Base-by-base conservation (phyloP, 2,329 filamentous ascomycete species). In the Verruconis gallopava region DNA sequence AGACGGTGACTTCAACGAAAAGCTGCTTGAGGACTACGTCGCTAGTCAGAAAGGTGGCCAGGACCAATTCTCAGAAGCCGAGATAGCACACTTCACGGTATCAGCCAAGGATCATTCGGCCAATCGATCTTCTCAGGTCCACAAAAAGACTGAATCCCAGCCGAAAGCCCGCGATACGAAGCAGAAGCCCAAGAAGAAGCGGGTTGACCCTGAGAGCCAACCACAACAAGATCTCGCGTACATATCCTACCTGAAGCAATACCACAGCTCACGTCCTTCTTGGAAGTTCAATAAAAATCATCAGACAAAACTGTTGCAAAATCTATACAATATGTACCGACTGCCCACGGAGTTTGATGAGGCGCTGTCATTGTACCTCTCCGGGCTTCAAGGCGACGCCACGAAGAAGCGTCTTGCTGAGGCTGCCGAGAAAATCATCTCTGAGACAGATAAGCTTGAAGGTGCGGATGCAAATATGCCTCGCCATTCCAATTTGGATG, bases 201-300 rank as follows among this genome's bases (percentile, higher is more conserved):
- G 19, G 4, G 30, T 19, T n/a, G 20, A 44, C 41, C 51, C 13
- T 43, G 53, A 38, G 51, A 61, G 43, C 49, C 28, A 43, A 49
- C 21, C 53, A 48, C 34, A 50, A 49, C 43, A 36, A 21, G 25
- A 25, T 12, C 25, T 9, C 6, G n/a, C 9, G 6, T 79, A 85
- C 44, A 68, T 93, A 13, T 69, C 75, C 41, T 95, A 95, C 57
- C 72, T 95, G 35, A 70, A 70, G 37, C 76, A 79, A 55, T 94
- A 86, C 71, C 71, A 83, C 61, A 72, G 71, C 43, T 72, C 77
- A 46, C 77, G 77, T 44, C 66, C 71, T 6, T 69, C 68, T 51
- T 96, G 89, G 89, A 95, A 94, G 61, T 96, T 95, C 68, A 93
- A 93, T 67, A 95, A 95, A 65, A 88, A 85, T 51, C 77, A 85